Evolutionary conservation across 768 basidiomycete species (phyloP), one percentile per base, ranked within the genome.

Genomic region (Lentinus brumalis): DNA sequence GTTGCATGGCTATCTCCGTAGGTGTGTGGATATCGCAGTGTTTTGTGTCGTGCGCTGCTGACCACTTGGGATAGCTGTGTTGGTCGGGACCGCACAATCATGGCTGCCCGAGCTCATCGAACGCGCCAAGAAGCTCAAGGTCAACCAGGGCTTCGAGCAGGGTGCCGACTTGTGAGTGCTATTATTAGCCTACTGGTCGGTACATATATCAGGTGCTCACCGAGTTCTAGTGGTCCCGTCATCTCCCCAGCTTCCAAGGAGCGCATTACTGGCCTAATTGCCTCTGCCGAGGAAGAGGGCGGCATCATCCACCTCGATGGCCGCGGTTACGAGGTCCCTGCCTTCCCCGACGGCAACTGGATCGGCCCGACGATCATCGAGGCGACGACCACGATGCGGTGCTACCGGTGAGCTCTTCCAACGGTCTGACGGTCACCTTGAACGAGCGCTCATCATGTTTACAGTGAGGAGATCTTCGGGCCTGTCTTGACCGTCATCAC

Each of bases 1-100:
- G 97, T 59, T 98, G 96, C 77, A 98, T 97, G 96, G 96, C 94
- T 12, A 77, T 96, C 45, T 96, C 94, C 12, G 94, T 96, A 35
- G 91, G 93, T 90, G 63, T 69, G 86, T 67, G 15, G 4, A 30
- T 52, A 10, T 14, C 10, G 30, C 2, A 21, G 6, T 21, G 9
- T 6, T 12, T 4, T 14, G 11, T 35, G 14, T 16, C 15, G 8
- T 21, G 42, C 5, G 31, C 21, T 6, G 15, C 5, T 46, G 40
- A 12, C 41, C 39, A 16, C 10, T 18, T 57, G 26, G 21, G 42
- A 21, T 44, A 88, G 89, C 80, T n/a, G 73, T 97, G 31, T 81
- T 96, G 53, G 92, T 99, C 35, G 96, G 96, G 38, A 80, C 86
- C 45, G 80, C 86, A 42, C 82, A 84, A 50, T 78, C 84, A 10